phyloP scores from a whole-genome alignment of 1,284 basidiomycete genomes.

The Grifola frondosa region DNA sequence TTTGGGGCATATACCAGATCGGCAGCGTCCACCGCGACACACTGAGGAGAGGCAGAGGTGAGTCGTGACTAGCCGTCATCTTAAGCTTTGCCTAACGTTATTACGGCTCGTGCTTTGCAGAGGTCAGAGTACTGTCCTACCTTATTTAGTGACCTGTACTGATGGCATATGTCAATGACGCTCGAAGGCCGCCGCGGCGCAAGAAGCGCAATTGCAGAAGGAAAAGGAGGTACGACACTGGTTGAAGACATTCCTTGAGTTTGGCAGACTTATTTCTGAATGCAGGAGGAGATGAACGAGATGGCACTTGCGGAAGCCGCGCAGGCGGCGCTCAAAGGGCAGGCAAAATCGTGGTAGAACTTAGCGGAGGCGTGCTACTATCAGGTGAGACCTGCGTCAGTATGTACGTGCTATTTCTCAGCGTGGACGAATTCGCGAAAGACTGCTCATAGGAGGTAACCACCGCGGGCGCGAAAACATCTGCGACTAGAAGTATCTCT shows the following conservation, averaged over 20 bases:
- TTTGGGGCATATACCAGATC: constrained; percentile 31
- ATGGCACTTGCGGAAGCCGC: constrained; percentile 22
- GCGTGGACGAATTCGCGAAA: too few relatives aligned
- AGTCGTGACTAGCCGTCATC: constrained; percentile 6
- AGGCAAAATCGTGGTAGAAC: constrained; percentile 10
- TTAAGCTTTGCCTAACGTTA: background rate
- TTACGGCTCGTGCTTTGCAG: background rate
- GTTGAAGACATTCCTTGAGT: background rate
- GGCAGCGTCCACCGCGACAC: constrained; percentile 31
- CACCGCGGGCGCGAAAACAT: too few relatives aligned
- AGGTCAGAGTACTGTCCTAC: constrained; percentile 5
- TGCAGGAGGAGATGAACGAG: constrained; percentile 22
- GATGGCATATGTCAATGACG: background rate
- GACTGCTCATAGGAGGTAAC: too few relatives aligned
- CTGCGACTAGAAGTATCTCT: too few relatives aligned
- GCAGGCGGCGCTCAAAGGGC: constrained; percentile 16
- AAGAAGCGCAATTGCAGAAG: background rate
- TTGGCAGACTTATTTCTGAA: background rate
- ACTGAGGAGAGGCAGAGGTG: constrained; percentile 28
- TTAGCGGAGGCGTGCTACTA: too few relatives aligned
- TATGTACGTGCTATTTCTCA: too few relatives aligned
- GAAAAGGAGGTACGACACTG: constrained; percentile 1
- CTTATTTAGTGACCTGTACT: background rate
- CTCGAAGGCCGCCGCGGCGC: constrained; percentile 8
- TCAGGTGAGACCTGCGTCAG: too few relatives aligned